Conservation (phyloP, 2,329 filamentous ascomycete species). For the Byssoonygena ceratinophila region DNA sequence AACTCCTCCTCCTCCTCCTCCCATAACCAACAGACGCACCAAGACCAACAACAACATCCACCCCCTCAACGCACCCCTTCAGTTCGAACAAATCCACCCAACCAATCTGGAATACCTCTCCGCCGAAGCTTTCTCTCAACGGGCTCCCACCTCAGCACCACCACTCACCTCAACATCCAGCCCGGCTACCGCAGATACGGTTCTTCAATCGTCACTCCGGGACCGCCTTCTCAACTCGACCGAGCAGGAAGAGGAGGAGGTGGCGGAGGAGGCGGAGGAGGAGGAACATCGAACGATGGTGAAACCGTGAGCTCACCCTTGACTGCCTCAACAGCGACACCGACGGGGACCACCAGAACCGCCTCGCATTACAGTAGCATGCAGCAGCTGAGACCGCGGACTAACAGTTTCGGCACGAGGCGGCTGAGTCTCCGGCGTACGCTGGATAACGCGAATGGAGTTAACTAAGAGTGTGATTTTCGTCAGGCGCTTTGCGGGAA, state of each 20-base stretch:
- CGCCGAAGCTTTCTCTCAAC: slow-evolving; percentile 31
- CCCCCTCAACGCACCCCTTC: slow-evolving; percentile 10
- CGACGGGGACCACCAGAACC: slow-evolving; percentile 5
- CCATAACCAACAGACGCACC: slow-evolving; percentile 21
- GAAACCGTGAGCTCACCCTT: slow-evolving; percentile 7
- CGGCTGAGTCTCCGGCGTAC: slow-evolving; percentile 23
- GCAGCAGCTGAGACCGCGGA: slow-evolving; percentile 28
- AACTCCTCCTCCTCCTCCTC: background rate
- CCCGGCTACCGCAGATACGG: slow-evolving; percentile 34
- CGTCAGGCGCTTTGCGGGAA: no score
- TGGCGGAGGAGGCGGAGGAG: no score
- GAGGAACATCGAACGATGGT: background rate
- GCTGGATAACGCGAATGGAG: background rate
- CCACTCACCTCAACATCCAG: slow-evolving; percentile 33
- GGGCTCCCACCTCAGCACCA: slow-evolving; percentile 27
- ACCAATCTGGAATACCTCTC: slow-evolving; percentile 29
- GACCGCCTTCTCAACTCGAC: background rate
- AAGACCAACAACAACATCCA: slow-evolving; percentile 15
- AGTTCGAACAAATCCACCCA: slow-evolving; percentile 20
- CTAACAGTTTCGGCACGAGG: slow-evolving; percentile 30
- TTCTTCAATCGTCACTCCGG: slow-evolving; percentile 11
- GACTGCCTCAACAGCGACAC: background rate
- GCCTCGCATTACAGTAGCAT: slow-evolving; percentile 33
- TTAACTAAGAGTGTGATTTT: no score
- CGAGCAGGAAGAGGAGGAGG: no score